Percentiles rank a stretch among this genome's conserved stretches.
Conservation (phyloP, 1,139 yeast genomes). For the Saccharomycopsis hybrid region DNA sequence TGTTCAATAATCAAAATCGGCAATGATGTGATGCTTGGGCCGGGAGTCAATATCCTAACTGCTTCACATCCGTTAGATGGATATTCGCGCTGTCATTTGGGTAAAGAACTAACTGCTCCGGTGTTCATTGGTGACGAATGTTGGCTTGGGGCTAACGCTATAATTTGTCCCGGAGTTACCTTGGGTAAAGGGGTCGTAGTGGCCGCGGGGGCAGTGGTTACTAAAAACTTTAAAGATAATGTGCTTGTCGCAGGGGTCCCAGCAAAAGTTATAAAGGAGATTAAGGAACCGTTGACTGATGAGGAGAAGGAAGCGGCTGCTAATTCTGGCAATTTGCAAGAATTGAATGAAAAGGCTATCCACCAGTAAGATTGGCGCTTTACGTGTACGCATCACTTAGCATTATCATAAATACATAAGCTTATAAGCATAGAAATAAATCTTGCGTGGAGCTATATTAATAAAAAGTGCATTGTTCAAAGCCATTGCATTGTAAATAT, state of each 20-base stretch:
- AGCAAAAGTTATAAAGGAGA: constrained; percentile 40
- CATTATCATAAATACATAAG: too few species aligned
- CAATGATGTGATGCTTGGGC: constrained; percentile 53
- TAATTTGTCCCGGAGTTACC: constrained; percentile 58
- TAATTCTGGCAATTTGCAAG: too few species aligned
- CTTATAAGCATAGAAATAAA: too few species aligned
- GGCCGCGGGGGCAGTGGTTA: constrained; percentile 65
- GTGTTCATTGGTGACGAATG: constrained; percentile 55
- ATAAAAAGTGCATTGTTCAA: too few species aligned
- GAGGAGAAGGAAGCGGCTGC: too few species aligned
- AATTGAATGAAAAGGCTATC: too few species aligned
- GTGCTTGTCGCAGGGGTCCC: constrained; percentile 60
- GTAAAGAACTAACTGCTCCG: constrained; percentile 49
- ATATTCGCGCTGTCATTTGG: constrained; percentile 33
- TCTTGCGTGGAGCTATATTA: too few species aligned
- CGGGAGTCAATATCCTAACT: constrained; percentile 53
- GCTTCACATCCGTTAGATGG: constrained; percentile 62
- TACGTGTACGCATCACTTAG: too few species aligned
- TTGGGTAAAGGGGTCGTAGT: constrained; percentile 58
- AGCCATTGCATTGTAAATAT: too few species aligned
- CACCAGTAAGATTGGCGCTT: too few species aligned
- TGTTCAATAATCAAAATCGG: constrained; percentile 59
- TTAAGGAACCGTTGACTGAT: constrained; percentile 16
- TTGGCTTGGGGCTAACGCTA: constrained; percentile 57
- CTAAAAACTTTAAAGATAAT: constrained; percentile 40